Conservation (phyloP, 169 alveolate genomes). For the Plasmodium malariae region DNA sequence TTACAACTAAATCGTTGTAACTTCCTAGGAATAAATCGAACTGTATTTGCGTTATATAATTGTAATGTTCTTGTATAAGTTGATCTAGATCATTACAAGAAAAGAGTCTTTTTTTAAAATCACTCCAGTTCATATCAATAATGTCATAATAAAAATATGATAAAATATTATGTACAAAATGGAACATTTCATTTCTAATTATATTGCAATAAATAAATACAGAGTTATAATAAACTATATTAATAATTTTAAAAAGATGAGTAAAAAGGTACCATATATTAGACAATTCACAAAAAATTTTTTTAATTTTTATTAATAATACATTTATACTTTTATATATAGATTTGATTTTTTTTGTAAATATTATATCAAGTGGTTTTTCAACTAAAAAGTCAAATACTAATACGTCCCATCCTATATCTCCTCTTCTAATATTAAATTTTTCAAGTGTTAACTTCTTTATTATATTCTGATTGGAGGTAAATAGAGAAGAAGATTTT, state of each 20-base stretch:
- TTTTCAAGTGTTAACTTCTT: conserved; percentile 38
- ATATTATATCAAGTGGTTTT: conserved; percentile 58
- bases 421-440: conserved; percentile 55
- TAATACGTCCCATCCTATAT: conserved; percentile 72
- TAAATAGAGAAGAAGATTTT: conserved; percentile 59
- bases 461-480: conserved; percentile 22
- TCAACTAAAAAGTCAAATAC: conserved; percentile 46
- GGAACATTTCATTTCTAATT: conserved; percentile 75
- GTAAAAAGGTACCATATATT: conserved; percentile 75
- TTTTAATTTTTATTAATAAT: conserved; percentile 46
- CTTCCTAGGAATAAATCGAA: conserved; percentile 47
- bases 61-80: conserved; percentile 47
- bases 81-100: conserved; percentile 37
- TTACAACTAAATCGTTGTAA: neutral
- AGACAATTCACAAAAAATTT: conserved; percentile 49
- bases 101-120: conserved; percentile 25
- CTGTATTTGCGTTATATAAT: conserved; percentile 60
- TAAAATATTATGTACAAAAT: conserved; percentile 53
- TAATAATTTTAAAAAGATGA: conserved; percentile 63
- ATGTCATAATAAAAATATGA: conserved; percentile 69
- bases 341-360: conserved; percentile 49
- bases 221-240: conserved; percentile 45
- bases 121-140: conserved; percentile 64
- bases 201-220: conserved; percentile 49
- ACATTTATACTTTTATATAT: conserved; percentile 60